Conservation (phyloP, 768 basidiomycete species). For the Tylopilus rubrobrunneus region DNA sequence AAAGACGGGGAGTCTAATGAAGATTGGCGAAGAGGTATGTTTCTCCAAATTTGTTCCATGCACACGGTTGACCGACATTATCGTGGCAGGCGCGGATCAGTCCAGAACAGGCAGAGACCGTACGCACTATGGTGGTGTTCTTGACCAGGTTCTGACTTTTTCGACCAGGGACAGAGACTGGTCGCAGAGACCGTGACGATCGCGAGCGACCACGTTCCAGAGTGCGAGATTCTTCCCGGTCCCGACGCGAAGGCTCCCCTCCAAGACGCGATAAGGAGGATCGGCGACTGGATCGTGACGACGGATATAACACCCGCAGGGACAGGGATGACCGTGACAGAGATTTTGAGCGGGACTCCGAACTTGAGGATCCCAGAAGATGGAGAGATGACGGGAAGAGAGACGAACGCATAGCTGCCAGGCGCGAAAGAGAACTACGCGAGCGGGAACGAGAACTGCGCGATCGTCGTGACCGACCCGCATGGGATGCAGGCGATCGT, state of each 20-base stretch:
- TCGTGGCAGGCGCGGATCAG: slow-evolving; percentile 42
- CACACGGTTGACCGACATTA: background rate
- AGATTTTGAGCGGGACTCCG: slow-evolving; percentile 46
- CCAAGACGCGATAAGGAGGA: slow-evolving; percentile 47
- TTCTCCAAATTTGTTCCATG: slow-evolving; percentile 1
- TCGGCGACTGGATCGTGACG: slow-evolving; percentile 34
- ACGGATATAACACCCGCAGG: slow-evolving; percentile 20
- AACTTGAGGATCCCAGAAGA: slow-evolving; percentile 63
- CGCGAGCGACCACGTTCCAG: slow-evolving; percentile 66
- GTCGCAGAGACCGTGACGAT: slow-evolving; percentile 55
- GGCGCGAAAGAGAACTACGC: slow-evolving; percentile 49
- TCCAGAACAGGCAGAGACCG: slow-evolving; percentile 55
- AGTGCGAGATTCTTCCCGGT: slow-evolving; percentile 57
- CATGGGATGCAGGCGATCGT: slow-evolving; percentile 51
- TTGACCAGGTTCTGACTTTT: slow-evolving; percentile 2
- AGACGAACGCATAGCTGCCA: slow-evolving; percentile 66
- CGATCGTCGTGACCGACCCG: slow-evolving; percentile 44
- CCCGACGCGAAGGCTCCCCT: slow-evolving; percentile 55
- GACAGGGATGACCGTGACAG: slow-evolving; percentile 37
- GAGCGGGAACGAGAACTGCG: slow-evolving; percentile 46
- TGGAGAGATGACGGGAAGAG: slow-evolving; percentile 84
- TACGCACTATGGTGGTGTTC: slow-evolving; percentile 31
- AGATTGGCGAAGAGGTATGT: slow-evolving; percentile 81
- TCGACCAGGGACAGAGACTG: slow-evolving; percentile 45
- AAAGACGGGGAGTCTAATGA: slow-evolving; percentile 72